Evolutionary conservation across 768 basidiomycete species (phyloP), one percentile per base, ranked within the genome.

Genomic region (Mycena galopus): DNA sequence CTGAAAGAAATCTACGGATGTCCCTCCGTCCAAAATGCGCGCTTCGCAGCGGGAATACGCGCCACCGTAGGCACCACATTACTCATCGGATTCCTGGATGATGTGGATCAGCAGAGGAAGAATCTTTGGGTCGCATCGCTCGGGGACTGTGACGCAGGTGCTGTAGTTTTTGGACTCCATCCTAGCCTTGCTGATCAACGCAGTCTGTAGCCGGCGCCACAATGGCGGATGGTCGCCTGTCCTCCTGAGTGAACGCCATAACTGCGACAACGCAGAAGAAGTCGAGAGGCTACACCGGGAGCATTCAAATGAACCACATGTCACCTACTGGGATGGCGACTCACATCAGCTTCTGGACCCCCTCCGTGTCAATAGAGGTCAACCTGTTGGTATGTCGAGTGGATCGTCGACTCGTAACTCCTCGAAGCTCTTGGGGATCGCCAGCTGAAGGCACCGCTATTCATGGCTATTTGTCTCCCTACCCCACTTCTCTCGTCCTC

Each of bases 61-160:
- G 71, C 71, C 2, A 29, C 55, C 10, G 19, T 62, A 9, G 82
- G 82, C 60, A 66, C 77, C 59, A 82, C 82, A 32, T 77, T 79
- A 69, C 70, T 84, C 59, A 73, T 84, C 47, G 80, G 80, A 19
- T 70, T 83, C 42, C 60, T 79, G 37, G 82, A 82, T 73, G 73
- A n/a, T n/a, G n/a, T n/a, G n/a, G n/a, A n/a, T n/a, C n/a, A 80
- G 19, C 69, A 57, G 1, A 77, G 72, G 61, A 77, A 69, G 50
- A 69, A 83, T 33, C 67, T 82, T 23, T 82, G 82, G 82, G 53
- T 82, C 39, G 78, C 74, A 35, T 84, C 83, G 51, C 72, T 82
- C 37, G 82, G 82, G 4, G 82, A 82, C 75, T 84, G 78, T 32
- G 80, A 78, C 47, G 82, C 82, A 73, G 83, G 82, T 82, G 47